Evolutionary conservation across 2,329 filamentous ascomycete genomes (phyloP).

Genomic region (Aspergillus arachidicola): DNA sequence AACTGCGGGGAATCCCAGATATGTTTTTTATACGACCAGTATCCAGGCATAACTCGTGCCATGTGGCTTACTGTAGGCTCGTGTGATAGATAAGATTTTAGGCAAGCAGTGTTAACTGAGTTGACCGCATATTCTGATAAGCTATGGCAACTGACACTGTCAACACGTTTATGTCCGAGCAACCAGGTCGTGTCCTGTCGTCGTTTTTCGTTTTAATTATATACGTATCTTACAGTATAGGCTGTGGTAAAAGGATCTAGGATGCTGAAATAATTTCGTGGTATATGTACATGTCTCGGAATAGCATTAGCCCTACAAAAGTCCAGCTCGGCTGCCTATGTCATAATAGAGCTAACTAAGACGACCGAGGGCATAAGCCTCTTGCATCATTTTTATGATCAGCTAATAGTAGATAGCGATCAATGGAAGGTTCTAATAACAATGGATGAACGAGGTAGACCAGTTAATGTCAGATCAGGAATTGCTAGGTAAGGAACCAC

Average conservation of each 20-base stretch:
- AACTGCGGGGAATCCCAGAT: neutral
- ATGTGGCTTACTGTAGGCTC: neutral
- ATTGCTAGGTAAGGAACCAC: neutral
- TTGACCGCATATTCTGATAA: neutral
- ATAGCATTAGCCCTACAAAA: neutral
- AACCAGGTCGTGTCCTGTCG: too few relatives aligned
- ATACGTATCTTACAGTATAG: too few relatives aligned
- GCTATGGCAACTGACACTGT: too few relatives aligned
- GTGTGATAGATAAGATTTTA: neutral
- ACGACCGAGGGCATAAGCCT: neutral
- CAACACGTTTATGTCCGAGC: too few relatives aligned
- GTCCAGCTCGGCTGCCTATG: neutral
- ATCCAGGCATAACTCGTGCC: neutral
- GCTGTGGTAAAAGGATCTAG: too few relatives aligned
- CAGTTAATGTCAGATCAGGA: neutral
- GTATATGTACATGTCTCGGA: neutral
- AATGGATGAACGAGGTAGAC: neutral
- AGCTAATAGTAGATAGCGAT: neutral
- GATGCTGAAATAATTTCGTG: neutral
- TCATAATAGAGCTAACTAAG: neutral
- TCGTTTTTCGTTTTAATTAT: too few relatives aligned
- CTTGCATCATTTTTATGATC: neutral
- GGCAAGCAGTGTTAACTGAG: too few relatives aligned
- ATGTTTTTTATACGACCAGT: neutral
- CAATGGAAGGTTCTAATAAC: neutral